phyloP scores from a whole-genome alignment of 129 eudicot genomes.

The Flaveria linearis region DNA sequence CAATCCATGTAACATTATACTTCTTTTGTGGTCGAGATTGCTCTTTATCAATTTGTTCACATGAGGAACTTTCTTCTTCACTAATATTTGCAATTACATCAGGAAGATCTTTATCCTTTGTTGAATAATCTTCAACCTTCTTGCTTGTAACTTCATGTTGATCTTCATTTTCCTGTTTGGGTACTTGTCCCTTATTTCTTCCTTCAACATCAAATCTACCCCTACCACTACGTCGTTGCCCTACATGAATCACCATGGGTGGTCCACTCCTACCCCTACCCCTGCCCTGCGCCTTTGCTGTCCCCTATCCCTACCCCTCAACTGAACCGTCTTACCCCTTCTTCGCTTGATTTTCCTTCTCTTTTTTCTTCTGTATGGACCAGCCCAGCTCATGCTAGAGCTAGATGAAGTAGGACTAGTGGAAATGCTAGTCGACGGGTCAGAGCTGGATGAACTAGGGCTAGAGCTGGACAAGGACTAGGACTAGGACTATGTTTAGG shows the following conservation, averaged over 20 bases:
- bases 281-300: not conserved
- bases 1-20: conserved; percentile 28
- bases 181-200: not conserved
- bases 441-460: conserved; percentile 16
- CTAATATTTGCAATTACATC: conserved; percentile 11
- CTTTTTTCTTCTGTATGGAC: conserved; percentile 19
- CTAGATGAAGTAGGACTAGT: conserved; percentile 38
- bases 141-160: conserved; percentile 23
- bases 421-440: conserved; percentile 33
- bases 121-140: conserved; percentile 26
- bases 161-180: conserved; percentile 11
- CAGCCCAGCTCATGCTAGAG: conserved; percentile 23
- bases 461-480: conserved; percentile 12
- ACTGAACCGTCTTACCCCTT: conserved; percentile 22
- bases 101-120: conserved; percentile 7
- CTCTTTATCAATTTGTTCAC: conserved; percentile 12
- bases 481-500: conserved; percentile 6
- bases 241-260: too few relatives aligned
- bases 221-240: conserved; percentile 10
- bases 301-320: conserved; percentile 26
- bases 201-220: not conserved
- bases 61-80: conserved; percentile 20
- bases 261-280: not conserved
- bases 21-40: not conserved
- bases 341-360: conserved; percentile 4